Percentiles rank a stretch among this genome's conserved stretches.
Evolutionary conservation across 2,329 filamentous ascomycete genomes (phyloP).

Genomic region (Trematosphaeria pertusa): DNA sequence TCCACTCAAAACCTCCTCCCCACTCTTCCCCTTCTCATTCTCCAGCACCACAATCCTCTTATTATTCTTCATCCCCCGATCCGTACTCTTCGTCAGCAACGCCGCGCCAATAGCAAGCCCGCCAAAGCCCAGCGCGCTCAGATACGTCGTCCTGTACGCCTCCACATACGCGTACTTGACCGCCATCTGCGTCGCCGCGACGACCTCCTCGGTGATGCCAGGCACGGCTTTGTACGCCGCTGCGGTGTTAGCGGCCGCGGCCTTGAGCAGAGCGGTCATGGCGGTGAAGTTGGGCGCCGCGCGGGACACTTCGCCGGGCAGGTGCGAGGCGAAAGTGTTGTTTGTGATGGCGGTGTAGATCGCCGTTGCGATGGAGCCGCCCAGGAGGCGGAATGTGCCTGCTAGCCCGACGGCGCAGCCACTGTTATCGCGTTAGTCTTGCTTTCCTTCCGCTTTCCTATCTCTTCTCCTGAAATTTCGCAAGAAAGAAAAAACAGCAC

Average conservation of each 20-base stretch:
- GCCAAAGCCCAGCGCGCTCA: conserved; percentile 12
- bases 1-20: too few species aligned
- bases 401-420: conserved; percentile 13
- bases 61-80: conserved; percentile 12
- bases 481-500: too few species aligned
- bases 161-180: conserved; percentile 15
- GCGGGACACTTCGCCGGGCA: conserved; percentile 6
- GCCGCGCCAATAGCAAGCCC: conserved; percentile 11
- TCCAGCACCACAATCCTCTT: conserved; percentile 14
- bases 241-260: conserved; percentile 11
- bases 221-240: conserved; percentile 14
- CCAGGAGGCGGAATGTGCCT: conserved; percentile 13
- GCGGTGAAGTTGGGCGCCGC: conserved; percentile 9
- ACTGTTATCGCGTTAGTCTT: neutral
- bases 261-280: conserved; percentile 8
- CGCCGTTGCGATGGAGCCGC: conserved; percentile 12
- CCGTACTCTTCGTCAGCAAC: conserved; percentile 9
- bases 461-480: too few species aligned
- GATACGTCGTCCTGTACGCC: conserved; percentile 12
- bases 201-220: conserved; percentile 8
- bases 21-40: conserved; percentile 10
- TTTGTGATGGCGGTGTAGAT: conserved; percentile 16
- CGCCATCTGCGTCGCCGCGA: conserved; percentile 11
- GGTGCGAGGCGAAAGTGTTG: conserved; percentile 9
- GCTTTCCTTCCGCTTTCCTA: neutral